Evolutionary conservation across 345 rosid species (phyloP), one percentile per base, ranked within the genome.

Genomic region (Eucalyptus tenuipes): DNA sequence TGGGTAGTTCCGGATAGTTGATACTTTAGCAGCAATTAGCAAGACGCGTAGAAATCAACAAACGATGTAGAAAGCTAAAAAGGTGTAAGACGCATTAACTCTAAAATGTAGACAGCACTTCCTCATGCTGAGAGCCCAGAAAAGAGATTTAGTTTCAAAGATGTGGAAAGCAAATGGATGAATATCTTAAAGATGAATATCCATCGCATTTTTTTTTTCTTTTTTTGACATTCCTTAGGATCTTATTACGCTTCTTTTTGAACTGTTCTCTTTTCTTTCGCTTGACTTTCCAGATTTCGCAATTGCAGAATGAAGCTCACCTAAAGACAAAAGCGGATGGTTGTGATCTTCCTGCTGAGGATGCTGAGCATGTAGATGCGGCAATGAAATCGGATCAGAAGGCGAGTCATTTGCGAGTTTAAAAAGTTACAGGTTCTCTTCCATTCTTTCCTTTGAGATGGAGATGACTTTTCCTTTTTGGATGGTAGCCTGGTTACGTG

Each of bases 401-500:
- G 91, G 91, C 84, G 22, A 49, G 4, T 50, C 37, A 5, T 20
- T 49, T 17, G 81, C 5, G 1, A 33, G 81, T 25, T 71, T 71
- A 71, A 33, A 71, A 25, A 71, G 81, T 33, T 68, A 3, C 0
- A 22, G n/a, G 44, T 33, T 68, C 80, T 68, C 44, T 68, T 68
- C 17, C 22, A 17, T 68, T 68, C 22, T 71, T 71, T 71, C 25
- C 33, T 68, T 33, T 33, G 25, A 71, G 37, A 71, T 17, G 44
- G 81, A 33, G 25, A 33, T 16, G 80, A 33, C 44, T 33, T 33
- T 57, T 10, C 40, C 61, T 49, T 5, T 61, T 87, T 25, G 31
- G 37, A 42, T 86, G 10, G 1, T 55, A 93, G 95, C 90, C 91
- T 89, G 93, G 88, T 27, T 90, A 92, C 45, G 90, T 64, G 31